Evolutionary conservation across 352 stramenopile species (phyloP), one percentile per base, ranked within the genome.

Genomic region (Phytophthora macrochlamydospora): DNA sequence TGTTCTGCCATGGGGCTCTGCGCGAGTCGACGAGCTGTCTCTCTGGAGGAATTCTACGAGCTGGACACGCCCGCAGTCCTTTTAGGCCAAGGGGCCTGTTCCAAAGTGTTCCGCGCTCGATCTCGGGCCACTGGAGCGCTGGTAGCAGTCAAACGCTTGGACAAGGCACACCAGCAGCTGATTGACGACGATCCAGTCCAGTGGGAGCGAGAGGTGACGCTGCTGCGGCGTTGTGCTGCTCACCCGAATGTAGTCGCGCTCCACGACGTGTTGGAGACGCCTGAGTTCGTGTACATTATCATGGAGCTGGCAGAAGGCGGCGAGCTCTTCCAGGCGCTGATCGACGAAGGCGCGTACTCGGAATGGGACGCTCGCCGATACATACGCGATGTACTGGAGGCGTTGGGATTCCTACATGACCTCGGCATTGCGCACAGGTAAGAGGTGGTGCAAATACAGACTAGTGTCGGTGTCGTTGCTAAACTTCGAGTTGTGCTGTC

Each of bases 331-430:
- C 73, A 92, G 48, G 71, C 83, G 18, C 71, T 92, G 43, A 89
- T 91, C 54, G 31, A 89, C 32, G 81, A 90, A 45, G 84, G 84
- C 12, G 84, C 84, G 46, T 92, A 92, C 73, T 92, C 84, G 28
- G 84, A 92, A 63, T 90, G 80, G 73, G 79, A 91, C 35, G 79
- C 84, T 32, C 73, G 78, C 37, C 66, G 76, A 2, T 84, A 89
- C 31, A 64, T 73, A 7, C 37, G 61, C 2, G 80, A 89, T 32
- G 75, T 86, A n/a, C 59, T 94, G 24, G 59, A 78, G 12, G 86
- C 82, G 9, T 67, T 97, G 51, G 56, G 65, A 30, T 83, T 83
- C 12, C 74, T 97, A 11, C 91, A 95, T 44, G 80, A 81, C 24
- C 79, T 79, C 12, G 81, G 77, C 12, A 83, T 97, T 35, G 81